Evolutionary conservation across 2,329 filamentous ascomycete genomes (phyloP), one percentile per base, ranked within the genome.

Genomic region (Sclerotinia minor): DNA sequence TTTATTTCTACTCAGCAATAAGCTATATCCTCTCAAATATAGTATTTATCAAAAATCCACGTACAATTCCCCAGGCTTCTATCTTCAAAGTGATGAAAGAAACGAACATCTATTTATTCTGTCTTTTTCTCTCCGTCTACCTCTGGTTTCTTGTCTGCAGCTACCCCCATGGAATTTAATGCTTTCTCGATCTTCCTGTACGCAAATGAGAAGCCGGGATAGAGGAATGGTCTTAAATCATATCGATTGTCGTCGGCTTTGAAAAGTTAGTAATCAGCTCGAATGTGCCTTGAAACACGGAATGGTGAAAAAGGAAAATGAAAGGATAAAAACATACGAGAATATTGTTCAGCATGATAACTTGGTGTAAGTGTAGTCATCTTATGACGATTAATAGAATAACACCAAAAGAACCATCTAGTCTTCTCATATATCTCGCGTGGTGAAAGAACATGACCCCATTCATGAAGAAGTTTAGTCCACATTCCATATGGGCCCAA

Each of bases 371-470:
- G 26, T 0, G 69, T 73, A 6, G 72, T 71, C 63, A 68, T 65
- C 65, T 89, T 89, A 73, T 89, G 87, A 15, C 87, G 77, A 74
- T 89, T 89, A 72, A 88, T 85, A 0, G 81, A 80, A 74, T 87
- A 85, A 70, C 61, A 57, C 61, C 80, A 82, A 64, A 64, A 69
- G 55, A 54, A 57, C 55, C 64, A 61, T 41, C 53, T 49, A 47
- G 54, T 49, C 7, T 63, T 64, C 15, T 50, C 32, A 24, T 59
- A 68, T 11, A 68, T 67, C 35, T 63, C 68, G 57, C 61, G 45
- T 47, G 68, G 65, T 49, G 52, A 64, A 7, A 52, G 65, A n/a
- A 60, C 52, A 66, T 59, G 49, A 26, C 49, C 67, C 55, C 52
- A 65, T 57, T 53, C 64, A 64, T 55, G 52, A 6, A 64, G 19